phyloP scores from a whole-genome alignment of 441 rosid species.

The Melastoma candidum region DNA sequence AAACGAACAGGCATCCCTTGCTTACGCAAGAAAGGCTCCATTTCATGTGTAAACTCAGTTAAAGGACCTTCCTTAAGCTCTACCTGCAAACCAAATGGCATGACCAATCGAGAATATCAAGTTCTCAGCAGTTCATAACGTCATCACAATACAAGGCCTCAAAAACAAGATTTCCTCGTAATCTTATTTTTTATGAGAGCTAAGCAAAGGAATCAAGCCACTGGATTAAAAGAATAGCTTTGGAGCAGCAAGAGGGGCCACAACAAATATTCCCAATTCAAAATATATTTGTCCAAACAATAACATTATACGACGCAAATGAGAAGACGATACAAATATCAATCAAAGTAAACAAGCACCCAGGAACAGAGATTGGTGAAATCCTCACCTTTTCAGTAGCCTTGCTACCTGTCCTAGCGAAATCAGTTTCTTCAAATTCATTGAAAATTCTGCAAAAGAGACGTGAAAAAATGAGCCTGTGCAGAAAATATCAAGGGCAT shows the following conservation, averaged over 20 bases:
- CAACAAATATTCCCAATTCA: no score
- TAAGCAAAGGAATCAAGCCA: no score
- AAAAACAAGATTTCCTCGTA: background rate
- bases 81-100: conserved; percentile 33
- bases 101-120: background rate
- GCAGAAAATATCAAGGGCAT: no score
- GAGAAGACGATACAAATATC: no score
- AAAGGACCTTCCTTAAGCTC: conserved; percentile 82
- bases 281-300: no score
- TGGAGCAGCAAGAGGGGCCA: no score
- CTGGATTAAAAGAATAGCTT: no score
- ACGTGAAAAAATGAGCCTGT: no score
- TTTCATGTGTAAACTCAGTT: conserved; percentile 91
- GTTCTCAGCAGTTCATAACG: background rate
- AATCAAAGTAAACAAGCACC: background rate
- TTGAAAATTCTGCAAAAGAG: conserved; percentile 53
- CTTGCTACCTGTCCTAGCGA: conserved; percentile 74
- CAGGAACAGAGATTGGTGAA: background rate
- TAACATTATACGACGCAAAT: no score
- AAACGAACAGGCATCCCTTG: conserved; percentile 96
- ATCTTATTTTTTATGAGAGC: no score
- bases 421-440: conserved; percentile 72
- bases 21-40: conserved; percentile 93
- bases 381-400: conserved; percentile 60
- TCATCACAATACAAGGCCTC: background rate